These are phyloP conservation scores for Lipomyces yamanashiensis DNA, from an alignment of 805 yeast genomes.

Conservation along the genomic window DNA sequence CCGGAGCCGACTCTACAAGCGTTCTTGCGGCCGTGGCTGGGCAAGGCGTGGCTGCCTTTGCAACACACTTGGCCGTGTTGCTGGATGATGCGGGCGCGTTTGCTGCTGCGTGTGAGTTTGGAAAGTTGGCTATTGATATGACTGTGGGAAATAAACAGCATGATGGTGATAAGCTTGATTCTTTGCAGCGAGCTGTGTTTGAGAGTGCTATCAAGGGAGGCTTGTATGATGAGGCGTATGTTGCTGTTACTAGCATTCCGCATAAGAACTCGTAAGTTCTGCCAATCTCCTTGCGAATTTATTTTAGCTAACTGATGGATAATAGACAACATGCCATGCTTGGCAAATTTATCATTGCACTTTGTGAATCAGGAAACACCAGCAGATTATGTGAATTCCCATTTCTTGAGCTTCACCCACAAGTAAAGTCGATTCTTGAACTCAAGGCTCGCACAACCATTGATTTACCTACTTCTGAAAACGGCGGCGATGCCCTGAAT, in stretches of 20 bases:
- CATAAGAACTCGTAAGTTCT: conserved; percentile 8
- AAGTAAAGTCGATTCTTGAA: conserved; percentile 52
- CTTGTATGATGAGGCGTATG: conserved; percentile 38
- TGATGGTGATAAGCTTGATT: background rate
- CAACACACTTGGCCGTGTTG: conserved; percentile 47
- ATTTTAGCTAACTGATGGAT: conserved; percentile 2
- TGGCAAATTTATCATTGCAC: conserved; percentile 47
- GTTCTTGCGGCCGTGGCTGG: background rate
- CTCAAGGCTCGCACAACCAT: conserved; percentile 41
- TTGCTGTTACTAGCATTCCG: conserved; percentile 20
- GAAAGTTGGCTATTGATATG: conserved; percentile 39
- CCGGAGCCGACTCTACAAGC: too few species aligned
- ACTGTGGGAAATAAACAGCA: background rate
- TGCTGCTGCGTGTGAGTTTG: conserved; percentile 48
- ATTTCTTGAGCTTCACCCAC: conserved; percentile 51
- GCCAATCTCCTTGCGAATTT: background rate
- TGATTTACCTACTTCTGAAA: conserved; percentile 36
- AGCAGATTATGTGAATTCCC: conserved; percentile 50
- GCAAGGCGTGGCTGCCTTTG: conserved; percentile 46
- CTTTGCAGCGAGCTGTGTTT: conserved; percentile 9
- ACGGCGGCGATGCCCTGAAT: conserved; percentile 40
- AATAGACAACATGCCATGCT: conserved; percentile 38
- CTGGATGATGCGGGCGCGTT: conserved; percentile 46
- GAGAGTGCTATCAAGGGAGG: conserved; percentile 26
- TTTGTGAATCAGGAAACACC: conserved; percentile 50